Percentiles rank a stretch among this genome's conserved stretches.
Conservation (phyloP, 148 eudicot species). For the Vaccinium darrowii region DNA sequence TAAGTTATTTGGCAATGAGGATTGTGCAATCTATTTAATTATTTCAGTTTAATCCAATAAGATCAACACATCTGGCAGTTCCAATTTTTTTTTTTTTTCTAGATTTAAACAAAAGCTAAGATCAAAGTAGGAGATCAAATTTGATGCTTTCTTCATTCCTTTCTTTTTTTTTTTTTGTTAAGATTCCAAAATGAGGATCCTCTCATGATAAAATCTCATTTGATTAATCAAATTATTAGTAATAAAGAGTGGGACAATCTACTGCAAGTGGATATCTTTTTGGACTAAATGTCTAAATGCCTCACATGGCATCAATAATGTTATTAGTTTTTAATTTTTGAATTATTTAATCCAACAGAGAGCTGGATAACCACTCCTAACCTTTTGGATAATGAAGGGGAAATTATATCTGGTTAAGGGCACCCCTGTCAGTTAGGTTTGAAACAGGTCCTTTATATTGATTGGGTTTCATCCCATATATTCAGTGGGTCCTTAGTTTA, state of each 20-base stretch:
- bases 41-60: neutral
- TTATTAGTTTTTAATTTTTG: neutral
- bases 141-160: too few relatives aligned
- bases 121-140: neutral
- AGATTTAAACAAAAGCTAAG: neutral
- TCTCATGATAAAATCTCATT: neutral
- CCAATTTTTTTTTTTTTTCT: neutral
- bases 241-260: neutral
- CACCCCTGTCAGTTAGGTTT: neutral
- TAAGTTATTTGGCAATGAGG: neutral
- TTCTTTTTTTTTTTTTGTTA: neutral
- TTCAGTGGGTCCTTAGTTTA: neutral
- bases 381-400: neutral
- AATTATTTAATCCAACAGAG: neutral
- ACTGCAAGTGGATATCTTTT: neutral
- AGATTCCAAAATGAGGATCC: slow-evolving; percentile 4
- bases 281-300: neutral
- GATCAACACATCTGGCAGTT: slow-evolving; percentile 2
- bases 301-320: neutral
- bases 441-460: neutral
- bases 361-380: neutral
- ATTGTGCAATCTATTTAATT: neutral
- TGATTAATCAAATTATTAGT: neutral
- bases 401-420: neutral
- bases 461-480: neutral